A percentile compares a stretch with the other conserved stretches of the same genome.
Evolutionary conservation across 1,139 yeast genomes (phyloP).

Genomic region (Hansenula sp.): DNA sequence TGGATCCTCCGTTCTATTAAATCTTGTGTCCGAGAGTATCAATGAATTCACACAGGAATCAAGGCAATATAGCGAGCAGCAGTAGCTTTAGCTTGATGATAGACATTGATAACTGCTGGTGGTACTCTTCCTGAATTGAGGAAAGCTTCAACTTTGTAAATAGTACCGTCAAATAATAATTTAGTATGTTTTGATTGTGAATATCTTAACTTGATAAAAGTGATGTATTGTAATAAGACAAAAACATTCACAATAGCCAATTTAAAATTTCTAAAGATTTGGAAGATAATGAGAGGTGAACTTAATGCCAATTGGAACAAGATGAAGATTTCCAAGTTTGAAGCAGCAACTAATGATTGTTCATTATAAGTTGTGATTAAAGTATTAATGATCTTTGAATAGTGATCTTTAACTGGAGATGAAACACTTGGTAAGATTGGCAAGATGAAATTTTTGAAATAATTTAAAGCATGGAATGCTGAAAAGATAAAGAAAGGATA

Average conservation of each 20-base stretch:
- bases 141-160: constrained; percentile 62
- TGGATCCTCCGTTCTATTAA: too few species aligned
- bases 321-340: constrained; percentile 63
- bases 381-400: constrained; percentile 40
- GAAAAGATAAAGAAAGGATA: constrained; percentile 67
- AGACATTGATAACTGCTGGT: constrained; percentile 45
- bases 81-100: constrained; percentile 51
- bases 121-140: constrained; percentile 59
- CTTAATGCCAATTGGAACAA: constrained; percentile 46
- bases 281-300: constrained; percentile 21
- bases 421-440: constrained; percentile 49
- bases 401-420: constrained; percentile 27
- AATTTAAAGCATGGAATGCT: constrained; percentile 66
- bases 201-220: constrained; percentile 71
- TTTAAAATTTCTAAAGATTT: constrained; percentile 46
- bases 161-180: constrained; percentile 60
- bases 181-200: constrained; percentile 78
- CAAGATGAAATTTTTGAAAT: constrained; percentile 59
- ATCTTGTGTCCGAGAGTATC: neutral
- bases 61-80: constrained; percentile 4
- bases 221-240: constrained; percentile 42
- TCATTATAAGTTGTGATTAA: constrained; percentile 66
- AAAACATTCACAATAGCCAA: constrained; percentile 53
- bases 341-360: constrained; percentile 65
- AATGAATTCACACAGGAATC: constrained; percentile 7